Base-by-base conservation (phyloP, 495 filamentous ascomycete species). In the Xylona heveae region DNA sequence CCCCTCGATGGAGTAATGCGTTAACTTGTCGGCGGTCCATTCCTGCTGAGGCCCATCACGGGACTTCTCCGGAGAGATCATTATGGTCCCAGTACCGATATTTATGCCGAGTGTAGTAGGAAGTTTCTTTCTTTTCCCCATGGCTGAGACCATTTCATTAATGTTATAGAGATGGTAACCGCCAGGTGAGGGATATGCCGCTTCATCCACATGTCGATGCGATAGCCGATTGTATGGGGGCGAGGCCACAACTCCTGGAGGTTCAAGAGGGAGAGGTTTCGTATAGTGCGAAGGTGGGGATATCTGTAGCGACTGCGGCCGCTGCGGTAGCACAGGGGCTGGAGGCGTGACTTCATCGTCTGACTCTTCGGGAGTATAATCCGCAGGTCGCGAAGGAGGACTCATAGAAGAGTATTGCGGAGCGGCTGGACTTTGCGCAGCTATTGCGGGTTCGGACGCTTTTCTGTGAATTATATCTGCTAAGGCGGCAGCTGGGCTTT, bases 71-170 rank as follows among this genome's bases (percentile, higher is more conserved):
- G 90, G 83, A 0, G 84, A 70, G 31, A 99, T 80, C 56, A 92
- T 74, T 36, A 99, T 84, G 7, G 75, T 67, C 24, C 83, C 82
- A 0, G 80, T 88, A 16, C 68, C 71, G 28, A 80, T 52, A 45
- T 94, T 92, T 42, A 99, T 69, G 6, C 88, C 88, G 30, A 99
- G 51, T 10, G 79, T 91, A 24, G 82, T 93, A 2, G 90, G 83
- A 66, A 92, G 81, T 57, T 99, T 99, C 61, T 92, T 93, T 45
- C 78, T 77, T 57, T 85, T 91, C 34, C 83, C 83, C 71, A 90
- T 81, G 10, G 80, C 69, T 19, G 82, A 82, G 2, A 91, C 70
- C 71, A 93, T 90, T 50, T 99, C 90, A 50, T 81, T 85, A 51
- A 99, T 78, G 44, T 85, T 91, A 53, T 92, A 94, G 44, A 94